Conservation (phyloP, 805 yeast species). For the Metschnikowia amazonensis region DNA sequence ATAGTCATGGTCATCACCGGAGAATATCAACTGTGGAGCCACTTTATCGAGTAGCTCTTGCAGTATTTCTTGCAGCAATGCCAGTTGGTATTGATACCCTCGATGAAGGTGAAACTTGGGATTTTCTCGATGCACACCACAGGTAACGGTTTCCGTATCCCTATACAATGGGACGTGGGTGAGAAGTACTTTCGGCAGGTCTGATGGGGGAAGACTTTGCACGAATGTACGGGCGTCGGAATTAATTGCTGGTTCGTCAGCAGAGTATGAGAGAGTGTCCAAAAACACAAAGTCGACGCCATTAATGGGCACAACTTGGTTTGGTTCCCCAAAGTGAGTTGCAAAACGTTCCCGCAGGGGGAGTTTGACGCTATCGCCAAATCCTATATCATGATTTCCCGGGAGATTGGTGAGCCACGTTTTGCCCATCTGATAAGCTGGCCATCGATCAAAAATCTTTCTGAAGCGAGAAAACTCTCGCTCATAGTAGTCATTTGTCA, state of each 20-base stretch:
- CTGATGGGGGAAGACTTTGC: conserved; percentile 5
- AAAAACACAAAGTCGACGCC: conserved; percentile 30
- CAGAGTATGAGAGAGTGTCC: conserved; percentile 21
- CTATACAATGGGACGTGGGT: conserved; percentile 25
- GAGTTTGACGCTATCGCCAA: conserved; percentile 24
- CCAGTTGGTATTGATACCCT: conserved; percentile 28
- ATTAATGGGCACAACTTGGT: conserved; percentile 22
- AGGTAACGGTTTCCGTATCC: conserved; percentile 15
- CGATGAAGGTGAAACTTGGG: conserved; percentile 14
- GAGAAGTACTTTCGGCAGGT: conserved; percentile 21
- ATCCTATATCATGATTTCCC: conserved; percentile 29
- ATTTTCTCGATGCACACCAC: conserved; percentile 24
- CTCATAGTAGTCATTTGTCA: conserved; percentile 29
- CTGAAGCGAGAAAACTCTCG: conserved; percentile 31
- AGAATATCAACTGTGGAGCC: conserved; percentile 22
- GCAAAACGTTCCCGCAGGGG: conserved; percentile 26
- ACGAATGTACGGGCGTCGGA: conserved; percentile 16
- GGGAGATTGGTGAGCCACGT: conserved; percentile 31
- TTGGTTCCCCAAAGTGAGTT: conserved; percentile 31
- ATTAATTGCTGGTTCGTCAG: conserved; percentile 14
- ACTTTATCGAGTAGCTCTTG: conserved; percentile 15
- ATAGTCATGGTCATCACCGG: conserved; percentile 29
- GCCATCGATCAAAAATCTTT: conserved; percentile 25
- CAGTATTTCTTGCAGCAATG: conserved; percentile 17
- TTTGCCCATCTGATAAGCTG: conserved; percentile 19